These are phyloP conservation scores for Fomes fomentarius DNA, from an alignment of 1,284 basidiomycete genomes.

Conservation along the genomic window DNA sequence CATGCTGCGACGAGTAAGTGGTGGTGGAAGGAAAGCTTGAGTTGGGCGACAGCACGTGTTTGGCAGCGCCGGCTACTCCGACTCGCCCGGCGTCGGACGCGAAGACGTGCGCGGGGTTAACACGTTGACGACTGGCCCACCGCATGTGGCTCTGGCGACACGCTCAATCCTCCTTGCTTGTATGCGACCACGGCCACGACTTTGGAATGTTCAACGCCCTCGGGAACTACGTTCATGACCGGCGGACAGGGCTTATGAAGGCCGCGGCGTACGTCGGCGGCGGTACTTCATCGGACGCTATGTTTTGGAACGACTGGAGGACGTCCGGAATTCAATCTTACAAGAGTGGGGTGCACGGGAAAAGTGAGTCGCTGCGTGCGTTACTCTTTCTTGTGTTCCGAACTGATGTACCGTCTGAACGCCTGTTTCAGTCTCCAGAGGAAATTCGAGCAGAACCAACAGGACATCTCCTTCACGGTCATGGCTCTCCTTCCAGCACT, in stretches of 20 bases:
- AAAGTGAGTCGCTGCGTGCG: conserved; percentile 48
- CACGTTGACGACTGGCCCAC: no score
- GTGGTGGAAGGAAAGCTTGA: conserved; percentile 20
- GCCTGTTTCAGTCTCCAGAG: conserved; percentile 59
- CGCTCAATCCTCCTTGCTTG: conserved; percentile 14
- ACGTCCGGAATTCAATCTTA: conserved; percentile 69
- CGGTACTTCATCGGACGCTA: conserved; percentile 71
- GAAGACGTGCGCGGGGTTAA: conserved; percentile 16
- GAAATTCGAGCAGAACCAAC: conserved; percentile 82
- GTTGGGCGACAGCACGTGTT: conserved; percentile 28
- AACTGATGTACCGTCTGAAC: conserved; percentile 2
- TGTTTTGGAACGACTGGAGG: conserved; percentile 66
- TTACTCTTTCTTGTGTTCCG: background rate
- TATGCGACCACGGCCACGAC: conserved; percentile 16
- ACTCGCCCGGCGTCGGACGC: conserved; percentile 18
- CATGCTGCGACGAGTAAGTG: conserved; percentile 24
- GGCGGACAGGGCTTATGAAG: conserved; percentile 46
- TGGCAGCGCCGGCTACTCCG: conserved; percentile 24
- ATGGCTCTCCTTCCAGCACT: conserved; percentile 82
- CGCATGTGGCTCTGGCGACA: no score
- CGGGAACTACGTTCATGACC: conserved; percentile 48
- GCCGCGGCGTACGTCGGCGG: conserved; percentile 58
- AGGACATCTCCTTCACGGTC: conserved; percentile 82
- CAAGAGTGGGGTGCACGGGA: conserved; percentile 72
- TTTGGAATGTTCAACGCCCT: conserved; percentile 31